phyloP scores from a whole-genome alignment of 2,329 filamentous ascomycete genomes.

The Colletotrichum sidae region DNA sequence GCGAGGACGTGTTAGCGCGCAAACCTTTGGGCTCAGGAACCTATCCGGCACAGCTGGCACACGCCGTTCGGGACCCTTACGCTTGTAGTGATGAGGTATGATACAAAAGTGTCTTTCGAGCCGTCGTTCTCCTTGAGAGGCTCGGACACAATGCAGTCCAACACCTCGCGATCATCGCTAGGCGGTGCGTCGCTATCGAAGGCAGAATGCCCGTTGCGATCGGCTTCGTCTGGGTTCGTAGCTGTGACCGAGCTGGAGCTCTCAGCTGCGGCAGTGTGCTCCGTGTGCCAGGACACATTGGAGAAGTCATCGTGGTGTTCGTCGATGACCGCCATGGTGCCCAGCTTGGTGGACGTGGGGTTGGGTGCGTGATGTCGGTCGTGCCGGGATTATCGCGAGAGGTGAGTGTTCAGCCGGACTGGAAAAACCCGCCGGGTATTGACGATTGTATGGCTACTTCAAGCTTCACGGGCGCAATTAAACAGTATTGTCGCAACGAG shows the following conservation, averaged over 20 bases:
- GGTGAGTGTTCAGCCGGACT: background rate
- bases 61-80: conserved; percentile 57
- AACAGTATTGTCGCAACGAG: conserved; percentile 17
- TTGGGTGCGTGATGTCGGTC: conserved; percentile 27
- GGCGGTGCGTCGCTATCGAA: conserved; percentile 66
- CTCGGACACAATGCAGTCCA: conserved; percentile 85
- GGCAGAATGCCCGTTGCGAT: conserved; percentile 51
- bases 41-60: conserved; percentile 5
- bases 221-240: conserved; percentile 35
- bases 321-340: conserved; percentile 60
- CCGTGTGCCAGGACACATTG: conserved; percentile 81
- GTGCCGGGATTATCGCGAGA: conserved; percentile 3
- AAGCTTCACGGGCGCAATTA: background rate
- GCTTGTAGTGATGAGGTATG: conserved; percentile 92
- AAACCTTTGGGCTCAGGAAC: conserved; percentile 7
- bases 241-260: conserved; percentile 45
- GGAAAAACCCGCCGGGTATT: background rate
- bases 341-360: conserved; percentile 36
- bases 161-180: conserved; percentile 71
- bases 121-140: conserved; percentile 97
- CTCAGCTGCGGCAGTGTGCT: conserved; percentile 51
- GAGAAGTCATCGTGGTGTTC: conserved; percentile 76
- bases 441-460: too few relatives aligned
- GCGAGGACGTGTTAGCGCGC: conserved; percentile 20
- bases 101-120: conserved; percentile 96